Base-by-base conservation (phyloP, 768 basidiomycete species). In the Tricholoma furcatifolium region DNA sequence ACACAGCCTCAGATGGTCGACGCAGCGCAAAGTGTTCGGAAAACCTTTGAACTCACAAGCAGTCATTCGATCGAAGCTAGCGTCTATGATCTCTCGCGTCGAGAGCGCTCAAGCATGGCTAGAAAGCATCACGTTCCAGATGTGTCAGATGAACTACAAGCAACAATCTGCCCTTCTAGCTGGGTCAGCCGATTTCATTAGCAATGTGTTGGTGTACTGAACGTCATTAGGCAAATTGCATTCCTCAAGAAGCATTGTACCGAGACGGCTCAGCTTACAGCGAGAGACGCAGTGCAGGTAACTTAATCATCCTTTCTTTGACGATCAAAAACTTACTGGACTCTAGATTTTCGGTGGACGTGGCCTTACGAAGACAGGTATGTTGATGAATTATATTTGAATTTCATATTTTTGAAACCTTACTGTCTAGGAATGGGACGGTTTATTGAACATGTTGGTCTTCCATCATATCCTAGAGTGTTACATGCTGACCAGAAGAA, bases 61-160 rank as follows among this genome's bases (percentile, higher is more conserved):
- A 4, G 88, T 93, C 58, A 83, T 93, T 55, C 79, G 91, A 27
- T 70, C 79, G 34, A 92, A 91, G 73, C 71, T 93, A 34, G 89
- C 88, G 4, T 69, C 70, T 12, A 93, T 93, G 89, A 90, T 92
- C 50, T 79, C 86, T 5, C 85, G 90, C 34, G 76, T 85, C 27
- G 93, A 95, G 66, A 81, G 85, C 23, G 81, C 81, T 9, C 93
- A 94, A 62, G 79, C 76, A n/a, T 94, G 91, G 91, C 71, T 94
- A 15, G 93, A 95, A 72, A 87, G 81, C 51, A 70, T 95, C 48
- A 94, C 92, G 0, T 87, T 85, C 65, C 92, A 94, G 67, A 93
- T 93, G 90, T 83, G 75, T 59, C 80, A 91, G 51, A 93, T 94
- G 92, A 76, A 76, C 35, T 91, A 92, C 66, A 83, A 83, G 64